phyloP scores from a whole-genome alignment of 805 yeast genomes.

The Candida coleopterorum region DNA sequence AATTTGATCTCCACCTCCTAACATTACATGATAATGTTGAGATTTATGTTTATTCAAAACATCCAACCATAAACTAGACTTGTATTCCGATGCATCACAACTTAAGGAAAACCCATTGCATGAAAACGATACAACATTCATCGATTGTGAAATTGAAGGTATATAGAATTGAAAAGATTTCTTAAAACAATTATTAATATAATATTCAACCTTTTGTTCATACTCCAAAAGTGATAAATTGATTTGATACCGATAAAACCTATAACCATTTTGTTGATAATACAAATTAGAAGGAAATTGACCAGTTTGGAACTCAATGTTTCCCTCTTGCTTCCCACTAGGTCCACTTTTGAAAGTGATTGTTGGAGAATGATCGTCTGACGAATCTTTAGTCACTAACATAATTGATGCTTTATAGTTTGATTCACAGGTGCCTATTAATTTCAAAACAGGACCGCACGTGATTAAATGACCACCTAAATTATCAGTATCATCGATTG shows the following conservation, averaged over 20 bases:
- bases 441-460: slow-evolving; percentile 77
- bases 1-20: slow-evolving; percentile 97
- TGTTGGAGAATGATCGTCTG: slow-evolving; percentile 19
- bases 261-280: slow-evolving; percentile 39
- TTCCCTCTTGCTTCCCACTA: slow-evolving; percentile 12
- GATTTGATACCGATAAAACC: slow-evolving; percentile 66
- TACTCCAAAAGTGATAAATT: slow-evolving; percentile 40
- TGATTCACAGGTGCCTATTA: slow-evolving; percentile 56
- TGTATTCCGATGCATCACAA: slow-evolving; percentile 61
- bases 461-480: slow-evolving; percentile 38
- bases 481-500: slow-evolving; percentile 15
- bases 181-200: slow-evolving; percentile 41
- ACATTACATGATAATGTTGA: slow-evolving; percentile 80
- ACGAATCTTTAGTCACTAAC: slow-evolving; percentile 50
- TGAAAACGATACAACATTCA: slow-evolving; percentile 79
- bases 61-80: slow-evolving; percentile 83
- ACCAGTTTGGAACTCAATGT: slow-evolving; percentile 24
- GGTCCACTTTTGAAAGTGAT: slow-evolving; percentile 36
- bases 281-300: slow-evolving; percentile 43
- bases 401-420: slow-evolving; percentile 67
- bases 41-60: slow-evolving; percentile 60
- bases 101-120: slow-evolving; percentile 87
- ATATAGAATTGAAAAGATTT: slow-evolving; percentile 57
- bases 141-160: slow-evolving; percentile 60
- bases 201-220: slow-evolving; percentile 64